Conservation (phyloP, 257 asterid species). For the Ajuga chamaepitys region DNA sequence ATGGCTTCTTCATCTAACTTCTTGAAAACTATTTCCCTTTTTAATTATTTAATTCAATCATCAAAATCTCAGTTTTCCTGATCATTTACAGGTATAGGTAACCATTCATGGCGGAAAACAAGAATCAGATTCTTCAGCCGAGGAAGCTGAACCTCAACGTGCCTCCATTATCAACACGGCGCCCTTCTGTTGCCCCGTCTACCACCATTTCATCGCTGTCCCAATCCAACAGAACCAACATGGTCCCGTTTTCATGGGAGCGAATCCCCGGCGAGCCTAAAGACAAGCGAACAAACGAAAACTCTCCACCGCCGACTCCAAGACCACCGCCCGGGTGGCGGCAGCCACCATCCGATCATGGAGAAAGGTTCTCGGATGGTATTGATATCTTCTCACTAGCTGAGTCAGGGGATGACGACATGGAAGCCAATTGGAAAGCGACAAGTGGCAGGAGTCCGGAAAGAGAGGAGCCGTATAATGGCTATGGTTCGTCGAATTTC, state of each 20-base stretch:
- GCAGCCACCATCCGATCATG: constrained; percentile 12
- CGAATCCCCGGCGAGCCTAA: constrained; percentile 70
- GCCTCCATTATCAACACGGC: constrained; percentile 61
- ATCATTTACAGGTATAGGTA: neutral
- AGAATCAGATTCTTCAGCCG: constrained; percentile 30
- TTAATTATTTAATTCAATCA: constrained; percentile 8
- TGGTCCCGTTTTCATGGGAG: constrained; percentile 85
- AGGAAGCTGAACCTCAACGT: constrained; percentile 55
- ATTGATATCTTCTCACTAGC: constrained; percentile 63
- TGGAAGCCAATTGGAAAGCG: constrained; percentile 14
- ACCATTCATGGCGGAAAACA: constrained; percentile 36
- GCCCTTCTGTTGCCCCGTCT: constrained; percentile 14
- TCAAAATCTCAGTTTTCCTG: constrained; percentile 9
- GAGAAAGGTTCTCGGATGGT: too few relatives aligned
- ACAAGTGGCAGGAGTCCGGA: constrained; percentile 14
- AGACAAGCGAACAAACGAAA: constrained; percentile 5
- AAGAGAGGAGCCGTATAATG: neutral
- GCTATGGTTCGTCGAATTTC: constrained; percentile 35
- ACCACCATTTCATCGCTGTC: neutral
- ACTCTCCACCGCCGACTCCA: constrained; percentile 28
- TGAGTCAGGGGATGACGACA: constrained; percentile 31
- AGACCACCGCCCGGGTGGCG: constrained; percentile 47
- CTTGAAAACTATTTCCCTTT: neutral
- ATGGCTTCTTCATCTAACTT: constrained; percentile 28
- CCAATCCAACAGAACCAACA: constrained; percentile 4